Conservation (phyloP, 148 eudicot genomes). For the Simmondsia chinensis region DNA sequence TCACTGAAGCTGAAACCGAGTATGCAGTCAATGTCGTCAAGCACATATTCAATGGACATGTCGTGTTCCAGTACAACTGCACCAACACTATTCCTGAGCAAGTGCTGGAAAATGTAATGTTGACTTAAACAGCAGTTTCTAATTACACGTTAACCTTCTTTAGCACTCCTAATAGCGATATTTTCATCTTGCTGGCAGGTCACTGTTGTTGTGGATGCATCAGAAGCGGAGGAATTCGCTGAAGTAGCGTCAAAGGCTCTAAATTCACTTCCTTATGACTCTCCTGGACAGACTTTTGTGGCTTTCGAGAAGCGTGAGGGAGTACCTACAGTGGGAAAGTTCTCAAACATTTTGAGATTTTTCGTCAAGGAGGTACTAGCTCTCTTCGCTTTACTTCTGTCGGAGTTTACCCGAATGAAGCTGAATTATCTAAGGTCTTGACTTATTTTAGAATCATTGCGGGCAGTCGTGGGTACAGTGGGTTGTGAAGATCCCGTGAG, state of each 20-base stretch:
- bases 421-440: no score
- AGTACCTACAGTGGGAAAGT: constrained; percentile 72
- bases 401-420: no score
- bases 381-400: not conserved
- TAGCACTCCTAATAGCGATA: constrained; percentile 1
- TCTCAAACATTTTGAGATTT: constrained; percentile 67
- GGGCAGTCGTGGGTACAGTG: no score
- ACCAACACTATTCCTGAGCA: constrained; percentile 94
- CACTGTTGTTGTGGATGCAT: constrained; percentile 80
- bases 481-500: no score
- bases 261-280: constrained; percentile 81
- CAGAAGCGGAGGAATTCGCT: constrained; percentile 92
- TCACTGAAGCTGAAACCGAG: constrained; percentile 96
- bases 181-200: constrained; percentile 37
- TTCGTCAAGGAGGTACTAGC: constrained; percentile 76
- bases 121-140: not conserved
- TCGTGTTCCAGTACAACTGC: constrained; percentile 98
- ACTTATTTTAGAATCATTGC: no score
- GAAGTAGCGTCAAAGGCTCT: constrained; percentile 68
- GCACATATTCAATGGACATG: constrained; percentile 78
- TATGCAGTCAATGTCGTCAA: constrained; percentile 92
- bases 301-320: constrained; percentile 91
- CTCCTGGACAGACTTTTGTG: constrained; percentile 90
- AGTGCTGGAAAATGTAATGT: constrained; percentile 76
- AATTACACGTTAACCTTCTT: not conserved